Conservation (phyloP, 441 rosid genomes). For the Mallotus japonicus region DNA sequence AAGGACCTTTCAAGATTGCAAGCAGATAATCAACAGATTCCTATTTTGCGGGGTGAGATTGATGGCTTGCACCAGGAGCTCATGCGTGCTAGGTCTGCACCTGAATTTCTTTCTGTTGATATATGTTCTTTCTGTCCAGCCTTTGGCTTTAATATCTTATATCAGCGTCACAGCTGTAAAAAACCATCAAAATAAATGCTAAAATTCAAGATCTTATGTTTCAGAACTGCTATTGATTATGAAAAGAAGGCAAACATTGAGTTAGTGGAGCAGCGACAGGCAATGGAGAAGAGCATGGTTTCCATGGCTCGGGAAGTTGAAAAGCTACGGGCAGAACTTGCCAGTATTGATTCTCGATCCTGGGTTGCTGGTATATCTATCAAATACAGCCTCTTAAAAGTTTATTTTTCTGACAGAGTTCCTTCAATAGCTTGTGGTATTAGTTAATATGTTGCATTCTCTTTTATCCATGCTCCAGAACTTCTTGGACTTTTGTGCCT, state of each 20-base stretch:
- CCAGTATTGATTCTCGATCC: conserved; percentile 59
- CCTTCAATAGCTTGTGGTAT: background rate
- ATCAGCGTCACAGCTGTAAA: background rate
- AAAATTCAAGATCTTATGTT: conserved; percentile 14
- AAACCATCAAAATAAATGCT: conserved; percentile 13
- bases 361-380: conserved; percentile 65
- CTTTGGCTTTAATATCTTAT: background rate
- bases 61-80: conserved; percentile 87
- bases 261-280: conserved; percentile 87
- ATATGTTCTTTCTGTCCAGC: background rate
- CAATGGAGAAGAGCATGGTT: conserved; percentile 91
- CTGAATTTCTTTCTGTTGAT: conserved; percentile 9
- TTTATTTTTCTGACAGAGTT: conserved; percentile 10
- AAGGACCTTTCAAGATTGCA: conserved; percentile 67
- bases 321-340: conserved; percentile 81
- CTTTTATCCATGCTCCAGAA: background rate
- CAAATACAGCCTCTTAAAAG: background rate
- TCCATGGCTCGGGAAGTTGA: conserved; percentile 99
- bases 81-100: conserved; percentile 76
- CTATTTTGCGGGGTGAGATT: conserved; percentile 58
- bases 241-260: conserved; percentile 95
- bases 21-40: conserved; percentile 80
- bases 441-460: background rate
- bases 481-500: background rate
- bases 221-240: conserved; percentile 77